Base-by-base conservation (phyloP, 805 yeast species). In the Lachancea dasiensis region DNA sequence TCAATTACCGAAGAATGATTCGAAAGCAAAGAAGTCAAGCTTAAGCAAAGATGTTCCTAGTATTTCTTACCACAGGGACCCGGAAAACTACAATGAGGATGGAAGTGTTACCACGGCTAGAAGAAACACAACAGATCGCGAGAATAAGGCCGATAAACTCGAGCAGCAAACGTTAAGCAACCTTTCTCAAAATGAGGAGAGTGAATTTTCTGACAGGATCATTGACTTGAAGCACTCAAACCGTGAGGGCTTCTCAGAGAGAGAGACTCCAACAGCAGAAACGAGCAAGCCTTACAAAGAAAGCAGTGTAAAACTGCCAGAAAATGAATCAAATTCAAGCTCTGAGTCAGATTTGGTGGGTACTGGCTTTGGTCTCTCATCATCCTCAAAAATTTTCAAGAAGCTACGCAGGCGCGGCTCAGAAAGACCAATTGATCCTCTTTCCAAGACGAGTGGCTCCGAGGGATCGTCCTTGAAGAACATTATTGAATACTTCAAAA, bases 361-460 rank as follows among this genome's bases (percentile, higher is more conserved):
- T 22, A 44, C 51, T 7, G 59, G 58, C 5, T 36, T 60, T 26
- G 61, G 58, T 3, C 29, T 54, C n/a, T 29, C 56, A 5, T 52
- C 64, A 3, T 27, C 51, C n/a, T 48, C 49, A 23, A 57, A 55
- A 31, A 45, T 56, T 41, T 49, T 45, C 31, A 48, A 48, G 19
- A 57, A 56, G 31, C 37, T 57, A 9, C 49, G 58, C 17, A 51
- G 45, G 9, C 39, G 45, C 18, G 50, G 51, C 18, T 18, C 40
- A 5, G 61, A 58, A 13, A 60, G 54, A 14, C 48, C 56, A 1
- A 44, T 59, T 16, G 65, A 59, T 42, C 61, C 63, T 5, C 45
- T 58, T 28, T 43, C 48, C 8, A 48, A 34, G 20, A 24, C 14
- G 13, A 21, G 26, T 15, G 33, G 29, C 27, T 26, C 33, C 5